These are phyloP conservation scores for Neofusicoccum cordaticola DNA, from an alignment of 2,329 filamentous ascomycete species.

Conservation along the genomic window DNA sequence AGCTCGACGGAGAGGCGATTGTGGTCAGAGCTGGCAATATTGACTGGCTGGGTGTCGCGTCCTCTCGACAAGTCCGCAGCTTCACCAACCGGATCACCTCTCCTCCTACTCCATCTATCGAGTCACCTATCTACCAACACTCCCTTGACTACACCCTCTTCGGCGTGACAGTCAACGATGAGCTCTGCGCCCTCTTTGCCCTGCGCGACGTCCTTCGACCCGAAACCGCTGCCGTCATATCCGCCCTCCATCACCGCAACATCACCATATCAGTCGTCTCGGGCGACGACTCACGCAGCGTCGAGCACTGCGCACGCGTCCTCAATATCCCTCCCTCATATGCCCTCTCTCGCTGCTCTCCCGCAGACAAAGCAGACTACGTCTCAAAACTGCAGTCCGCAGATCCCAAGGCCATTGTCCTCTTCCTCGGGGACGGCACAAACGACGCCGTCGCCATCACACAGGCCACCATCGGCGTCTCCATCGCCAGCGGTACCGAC, in stretches of 20 bases:
- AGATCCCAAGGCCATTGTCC: constrained; percentile 40
- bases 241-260: constrained; percentile 47
- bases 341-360: constrained; percentile 47
- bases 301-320: constrained; percentile 45
- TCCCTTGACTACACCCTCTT: constrained; percentile 24
- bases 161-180: constrained; percentile 45
- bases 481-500: constrained; percentile 61
- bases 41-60: constrained; percentile 1
- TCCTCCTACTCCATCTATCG: neutral
- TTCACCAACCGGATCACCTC: neutral
- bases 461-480: constrained; percentile 68
- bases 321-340: constrained; percentile 38
- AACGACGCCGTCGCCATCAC: constrained; percentile 75
- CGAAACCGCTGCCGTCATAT: constrained; percentile 52
- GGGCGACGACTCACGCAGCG: constrained; percentile 53
- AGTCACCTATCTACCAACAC: neutral
- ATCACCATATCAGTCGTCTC: constrained; percentile 56
- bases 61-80: neutral
- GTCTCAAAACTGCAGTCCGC: constrained; percentile 35
- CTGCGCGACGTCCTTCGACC: constrained; percentile 49
- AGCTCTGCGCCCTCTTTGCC: constrained; percentile 49
- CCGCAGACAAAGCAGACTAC: constrained; percentile 56
- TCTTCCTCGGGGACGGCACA: constrained; percentile 76
- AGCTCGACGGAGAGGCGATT: constrained; percentile 20
- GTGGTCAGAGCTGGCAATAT: constrained; percentile 45